A percentile compares a stretch with the other conserved stretches of the same genome.
phyloP scores from a whole-genome alignment of 1,284 basidiomycete genomes.

The Rhodotorula glutinis region DNA sequence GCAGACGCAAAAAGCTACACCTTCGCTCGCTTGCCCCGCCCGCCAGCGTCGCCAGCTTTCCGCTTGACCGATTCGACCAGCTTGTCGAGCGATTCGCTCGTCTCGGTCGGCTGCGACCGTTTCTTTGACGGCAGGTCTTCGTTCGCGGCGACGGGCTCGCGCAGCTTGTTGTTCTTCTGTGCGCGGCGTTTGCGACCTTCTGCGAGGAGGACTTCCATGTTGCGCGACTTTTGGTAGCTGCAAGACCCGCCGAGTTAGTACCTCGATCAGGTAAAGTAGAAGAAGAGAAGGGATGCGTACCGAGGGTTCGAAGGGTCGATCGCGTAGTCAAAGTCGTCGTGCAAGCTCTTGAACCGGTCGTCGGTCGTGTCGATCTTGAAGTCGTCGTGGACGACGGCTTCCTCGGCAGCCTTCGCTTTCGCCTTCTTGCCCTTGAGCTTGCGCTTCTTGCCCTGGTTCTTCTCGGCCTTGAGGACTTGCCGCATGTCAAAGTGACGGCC shows the following conservation, averaged over 20 bases:
- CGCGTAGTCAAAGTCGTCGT: constrained; percentile 87
- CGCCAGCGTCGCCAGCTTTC: constrained; percentile 51
- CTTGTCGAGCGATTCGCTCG: constrained; percentile 54
- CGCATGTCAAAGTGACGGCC: constrained; percentile 86
- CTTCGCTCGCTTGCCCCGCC: constrained; percentile 36
- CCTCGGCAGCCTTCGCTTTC: constrained; percentile 66
- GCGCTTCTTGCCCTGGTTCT: constrained; percentile 55
- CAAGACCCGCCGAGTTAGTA: constrained; percentile 12
- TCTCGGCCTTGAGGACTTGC: constrained; percentile 81
- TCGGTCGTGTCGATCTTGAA: constrained; percentile 85
- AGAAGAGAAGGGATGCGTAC: constrained; percentile 55
- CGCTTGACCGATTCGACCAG: constrained; percentile 83
- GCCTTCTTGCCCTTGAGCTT: constrained; percentile 52
- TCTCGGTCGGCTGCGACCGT: background rate
- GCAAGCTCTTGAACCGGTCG: constrained; percentile 78
- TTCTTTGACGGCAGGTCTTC: constrained; percentile 9
- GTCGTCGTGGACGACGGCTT: constrained; percentile 55
- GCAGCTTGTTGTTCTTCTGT: constrained; percentile 46
- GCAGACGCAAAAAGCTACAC: background rate
- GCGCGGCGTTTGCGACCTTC: constrained; percentile 58
- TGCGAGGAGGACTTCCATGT: constrained; percentile 74
- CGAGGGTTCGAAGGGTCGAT: constrained; percentile 94
- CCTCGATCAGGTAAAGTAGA: background rate
- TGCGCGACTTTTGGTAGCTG: constrained; percentile 84
- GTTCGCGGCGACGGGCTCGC: constrained; percentile 27